Evolutionary conservation across 495 filamentous ascomycete species (phyloP), one percentile per base, ranked within the genome.

Genomic region (Sphaerosporella brunnea): DNA sequence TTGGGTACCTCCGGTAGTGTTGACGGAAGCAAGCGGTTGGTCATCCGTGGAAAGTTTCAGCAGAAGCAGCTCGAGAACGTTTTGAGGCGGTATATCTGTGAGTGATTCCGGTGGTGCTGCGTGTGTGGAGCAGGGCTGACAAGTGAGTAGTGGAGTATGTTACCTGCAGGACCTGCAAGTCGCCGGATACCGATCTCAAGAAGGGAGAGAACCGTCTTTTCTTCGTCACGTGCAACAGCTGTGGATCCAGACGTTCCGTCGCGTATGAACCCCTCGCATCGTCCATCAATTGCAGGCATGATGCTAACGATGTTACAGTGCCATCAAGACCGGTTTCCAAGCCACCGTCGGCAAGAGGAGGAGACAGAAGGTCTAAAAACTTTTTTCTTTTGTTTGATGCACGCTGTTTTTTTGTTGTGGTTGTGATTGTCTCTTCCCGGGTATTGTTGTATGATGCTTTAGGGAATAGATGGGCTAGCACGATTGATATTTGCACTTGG

Each of bases 301-400:
- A 21, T n/a, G n/a, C n/a, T n/a, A n/a, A n/a, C n/a, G n/a, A 26
- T n/a, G 13, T 15, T 43, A 51, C 37, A 61, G 58, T 50, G 84
- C 90, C 45, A 96, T 97, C 80, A 97, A 96, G 79, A 93, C 84
- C 35, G 90, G 90, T 83, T 97, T 96, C 84, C 84, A 84, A 73
- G 84, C 64, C 82, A 80, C 39, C 82, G 82, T 97, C 65, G 88
- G 88, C 61, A 94, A 94, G 80, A 77, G 90, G 69, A 84, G 77
- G 70, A 75, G 76, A 58, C 68, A 73, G 55, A 71, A 75, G 51
- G 69, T 65, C 50, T 74, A 70, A 57, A 25, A 30, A 18, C 13
- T 23, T 43, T 32, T 5, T 32, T 5, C 13, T 5, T 5, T 32
- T 32, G 28, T 5, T 32, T 32, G 28, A n/a, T n/a, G n/a, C n/a